A percentile compares a stretch with the other conserved stretches of the same genome.
phyloP scores from a whole-genome alignment of 805 yeast genomes.

The Spathaspora passalidarum region DNA sequence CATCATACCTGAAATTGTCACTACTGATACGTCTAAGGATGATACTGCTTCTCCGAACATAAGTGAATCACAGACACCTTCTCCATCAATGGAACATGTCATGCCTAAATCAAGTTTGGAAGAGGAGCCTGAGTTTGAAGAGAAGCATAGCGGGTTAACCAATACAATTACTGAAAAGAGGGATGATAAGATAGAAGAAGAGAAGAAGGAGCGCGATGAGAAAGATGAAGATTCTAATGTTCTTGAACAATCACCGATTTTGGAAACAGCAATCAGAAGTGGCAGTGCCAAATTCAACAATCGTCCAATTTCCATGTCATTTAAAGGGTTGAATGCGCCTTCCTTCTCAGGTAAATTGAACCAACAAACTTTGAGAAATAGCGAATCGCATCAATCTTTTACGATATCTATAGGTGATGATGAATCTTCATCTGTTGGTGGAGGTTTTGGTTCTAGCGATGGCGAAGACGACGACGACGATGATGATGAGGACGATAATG shows the following conservation, averaged over 20 bases:
- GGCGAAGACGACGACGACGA: conserved; percentile 23
- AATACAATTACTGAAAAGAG: too few species aligned
- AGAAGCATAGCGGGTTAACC: background rate
- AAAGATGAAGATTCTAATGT: background rate
- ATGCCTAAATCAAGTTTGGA: conserved; percentile 3
- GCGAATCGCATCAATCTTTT: conserved; percentile 41
- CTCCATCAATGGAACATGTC: conserved; percentile 5
- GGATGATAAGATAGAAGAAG: background rate
- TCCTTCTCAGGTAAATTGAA: conserved; percentile 41
- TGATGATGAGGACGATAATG: conserved; percentile 10
- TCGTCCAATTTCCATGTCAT: conserved; percentile 51
- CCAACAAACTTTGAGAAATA: conserved; percentile 26
- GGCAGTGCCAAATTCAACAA: conserved; percentile 11
- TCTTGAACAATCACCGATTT: conserved; percentile 18
- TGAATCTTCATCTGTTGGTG: conserved; percentile 25
- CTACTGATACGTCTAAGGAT: conserved; percentile 2
- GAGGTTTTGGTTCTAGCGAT: conserved; percentile 35
- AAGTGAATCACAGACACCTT: conserved; percentile 7
- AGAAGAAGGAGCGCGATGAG: background rate
- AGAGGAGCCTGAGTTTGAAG: conserved; percentile 1
- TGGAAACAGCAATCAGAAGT: conserved; percentile 15
- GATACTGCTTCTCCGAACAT: conserved; percentile 5
- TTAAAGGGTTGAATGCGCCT: conserved; percentile 62
- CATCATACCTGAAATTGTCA: conserved; percentile 2
- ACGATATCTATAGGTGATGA: conserved; percentile 36